A percentile compares a stretch with the other conserved stretches of the same genome.
phyloP scores from a whole-genome alignment of 148 eudicot genomes.

The Camellia sinensis region DNA sequence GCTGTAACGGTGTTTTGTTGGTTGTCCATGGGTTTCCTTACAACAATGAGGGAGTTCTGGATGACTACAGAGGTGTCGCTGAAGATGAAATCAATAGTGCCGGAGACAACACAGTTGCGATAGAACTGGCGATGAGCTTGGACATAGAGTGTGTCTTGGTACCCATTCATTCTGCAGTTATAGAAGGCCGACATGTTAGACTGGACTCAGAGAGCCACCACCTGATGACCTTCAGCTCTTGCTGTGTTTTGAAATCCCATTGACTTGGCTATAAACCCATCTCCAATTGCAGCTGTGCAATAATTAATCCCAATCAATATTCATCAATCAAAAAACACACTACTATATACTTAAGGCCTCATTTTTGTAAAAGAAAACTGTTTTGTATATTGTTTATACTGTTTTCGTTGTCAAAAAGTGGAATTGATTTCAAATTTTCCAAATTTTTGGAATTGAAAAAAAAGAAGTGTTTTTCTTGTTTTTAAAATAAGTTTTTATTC shows the following conservation, averaged over 20 bases:
- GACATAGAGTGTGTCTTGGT: conserved; percentile 47
- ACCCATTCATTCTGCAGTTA: conserved; percentile 55
- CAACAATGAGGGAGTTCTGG: conserved; percentile 53
- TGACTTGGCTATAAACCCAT: conserved; percentile 43
- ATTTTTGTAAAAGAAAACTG: too few species aligned
- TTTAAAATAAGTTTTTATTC: too few species aligned
- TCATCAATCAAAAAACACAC: too few species aligned
- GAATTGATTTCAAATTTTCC: too few species aligned
- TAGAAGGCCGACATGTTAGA: conserved; percentile 51
- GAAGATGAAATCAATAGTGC: conserved; percentile 53
- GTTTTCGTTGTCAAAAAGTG: too few species aligned
- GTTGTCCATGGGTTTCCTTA: conserved; percentile 35
- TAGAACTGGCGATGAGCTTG: conserved; percentile 50
- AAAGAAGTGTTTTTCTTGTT: too few species aligned
- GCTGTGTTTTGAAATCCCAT: conserved; percentile 64
- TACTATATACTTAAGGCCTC: too few species aligned
- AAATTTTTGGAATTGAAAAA: too few species aligned
- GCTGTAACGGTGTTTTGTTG: conserved; percentile 67
- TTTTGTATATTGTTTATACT: too few species aligned
- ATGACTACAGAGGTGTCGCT: conserved; percentile 40
- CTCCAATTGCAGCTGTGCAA: conserved; percentile 46
- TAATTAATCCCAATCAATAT: too few species aligned
- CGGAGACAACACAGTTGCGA: conserved; percentile 48
- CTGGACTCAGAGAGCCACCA: conserved; percentile 57
- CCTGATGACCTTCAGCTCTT: conserved; percentile 59